Conservation (phyloP, 148 eudicot species). For the Agrostemma githago region DNA sequence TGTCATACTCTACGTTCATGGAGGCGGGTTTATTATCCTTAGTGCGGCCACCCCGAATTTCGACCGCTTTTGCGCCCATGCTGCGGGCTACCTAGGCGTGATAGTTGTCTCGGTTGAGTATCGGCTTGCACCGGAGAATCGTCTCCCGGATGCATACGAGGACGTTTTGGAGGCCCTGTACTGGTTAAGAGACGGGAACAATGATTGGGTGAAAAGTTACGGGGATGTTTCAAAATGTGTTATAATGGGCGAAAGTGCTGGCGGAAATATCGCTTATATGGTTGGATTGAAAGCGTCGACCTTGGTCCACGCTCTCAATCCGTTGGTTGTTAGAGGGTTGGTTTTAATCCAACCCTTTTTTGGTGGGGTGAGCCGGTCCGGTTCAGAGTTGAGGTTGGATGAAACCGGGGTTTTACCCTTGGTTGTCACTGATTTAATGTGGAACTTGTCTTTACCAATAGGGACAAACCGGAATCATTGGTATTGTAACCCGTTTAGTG, state of each 20-base stretch:
- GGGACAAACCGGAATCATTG: slow-evolving; percentile 38
- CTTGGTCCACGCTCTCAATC: not conserved
- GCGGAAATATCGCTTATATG: slow-evolving; percentile 34
- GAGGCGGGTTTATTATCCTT: slow-evolving; percentile 25
- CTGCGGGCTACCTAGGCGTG: slow-evolving; percentile 8
- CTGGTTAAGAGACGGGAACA: slow-evolving; percentile 24
- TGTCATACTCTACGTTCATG: slow-evolving; percentile 21
- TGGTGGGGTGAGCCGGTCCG: slow-evolving; percentile 30
- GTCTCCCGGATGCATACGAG: slow-evolving; percentile 41
- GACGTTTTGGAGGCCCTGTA: slow-evolving; percentile 34
- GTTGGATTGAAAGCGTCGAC: slow-evolving; percentile 16
- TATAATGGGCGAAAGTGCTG: slow-evolving; percentile 37
- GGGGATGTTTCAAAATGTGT: slow-evolving; percentile 27
- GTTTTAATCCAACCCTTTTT: slow-evolving; percentile 32
- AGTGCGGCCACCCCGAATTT: slow-evolving; percentile 3
- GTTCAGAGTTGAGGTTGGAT: slow-evolving; percentile 27
- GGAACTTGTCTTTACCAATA: slow-evolving; percentile 43
- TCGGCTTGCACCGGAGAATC: slow-evolving; percentile 38
- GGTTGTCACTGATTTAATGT: slow-evolving; percentile 29
- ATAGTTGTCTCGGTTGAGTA: slow-evolving; percentile 38
- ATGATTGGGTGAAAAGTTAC: slow-evolving; percentile 27
- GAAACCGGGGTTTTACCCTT: slow-evolving; percentile 28
- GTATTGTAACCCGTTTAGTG: slow-evolving; percentile 23
- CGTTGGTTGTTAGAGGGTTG: slow-evolving; percentile 24
- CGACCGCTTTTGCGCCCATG: slow-evolving; percentile 13